These are phyloP conservation scores for Linnemannia hyalina DNA, from an alignment of 192 early-diverging fungal species.

Conservation along the genomic window DNA sequence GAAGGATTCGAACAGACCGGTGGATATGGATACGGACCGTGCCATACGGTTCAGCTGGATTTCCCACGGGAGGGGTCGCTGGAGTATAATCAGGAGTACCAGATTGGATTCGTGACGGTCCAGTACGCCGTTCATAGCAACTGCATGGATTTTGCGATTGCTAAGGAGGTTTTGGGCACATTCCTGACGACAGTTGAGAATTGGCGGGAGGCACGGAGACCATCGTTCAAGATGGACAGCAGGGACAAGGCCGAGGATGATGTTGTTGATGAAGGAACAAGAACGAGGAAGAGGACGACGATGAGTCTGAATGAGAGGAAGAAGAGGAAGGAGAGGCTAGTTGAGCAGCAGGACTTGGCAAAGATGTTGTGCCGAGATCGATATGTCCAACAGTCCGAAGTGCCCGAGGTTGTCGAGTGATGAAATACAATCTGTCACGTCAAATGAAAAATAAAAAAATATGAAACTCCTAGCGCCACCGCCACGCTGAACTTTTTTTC, in stretches of 20 bases:
- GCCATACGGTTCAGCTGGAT: slow-evolving; percentile 42
- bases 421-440: not conserved
- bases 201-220: not conserved
- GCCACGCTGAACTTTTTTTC: not conserved
- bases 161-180: slow-evolving; percentile 36
- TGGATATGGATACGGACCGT: not conserved
- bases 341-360: slow-evolving; percentile 22
- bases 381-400: slow-evolving; percentile 41
- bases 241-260: not conserved
- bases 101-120: slow-evolving; percentile 53
- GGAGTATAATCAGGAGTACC: slow-evolving; percentile 49
- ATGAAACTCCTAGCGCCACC: not conserved
- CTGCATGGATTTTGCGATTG: slow-evolving; percentile 42
- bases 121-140: slow-evolving; percentile 52
- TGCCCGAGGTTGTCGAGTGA: slow-evolving; percentile 51
- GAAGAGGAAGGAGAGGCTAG: not conserved
- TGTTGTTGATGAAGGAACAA: not conserved
- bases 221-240: not conserved
- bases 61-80: slow-evolving; percentile 47
- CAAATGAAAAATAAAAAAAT: not conserved
- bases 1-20: not conserved
- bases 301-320: not conserved
- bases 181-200: slow-evolving; percentile 35
- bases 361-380: slow-evolving; percentile 30
- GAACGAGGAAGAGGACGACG: not conserved